Percentiles rank a stretch among this genome's conserved stretches.
Evolutionary conservation across 768 basidiomycete species (phyloP).

Genomic region (Podaxis mareebaensis): DNA sequence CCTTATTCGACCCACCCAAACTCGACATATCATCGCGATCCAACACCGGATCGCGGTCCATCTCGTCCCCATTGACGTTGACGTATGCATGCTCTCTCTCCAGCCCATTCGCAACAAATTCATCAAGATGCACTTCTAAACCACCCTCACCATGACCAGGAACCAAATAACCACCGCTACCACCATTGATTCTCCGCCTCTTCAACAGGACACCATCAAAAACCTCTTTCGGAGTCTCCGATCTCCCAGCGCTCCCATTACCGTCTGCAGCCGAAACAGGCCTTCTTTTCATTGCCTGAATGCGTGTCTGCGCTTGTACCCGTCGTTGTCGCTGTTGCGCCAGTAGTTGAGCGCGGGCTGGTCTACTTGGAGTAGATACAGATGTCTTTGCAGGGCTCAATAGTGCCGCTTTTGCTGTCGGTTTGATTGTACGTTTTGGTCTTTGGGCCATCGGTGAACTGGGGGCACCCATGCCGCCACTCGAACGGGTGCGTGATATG

Average conservation of each 20-base stretch:
- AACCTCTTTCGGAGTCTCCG: slow-evolving; percentile 2
- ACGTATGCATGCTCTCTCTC: neutral
- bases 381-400: neutral
- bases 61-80: neutral
- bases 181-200: neutral
- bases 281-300: neutral
- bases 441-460: neutral
- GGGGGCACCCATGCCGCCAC: neutral
- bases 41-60: neutral
- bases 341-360: neutral
- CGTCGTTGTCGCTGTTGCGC: neutral
- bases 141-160: neutral
- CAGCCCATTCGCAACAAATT: slow-evolving; percentile 14
- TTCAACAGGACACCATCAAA: slow-evolving; percentile 15
- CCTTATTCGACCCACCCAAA: slow-evolving; percentile 15
- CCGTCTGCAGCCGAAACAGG: neutral
- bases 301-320: neutral
- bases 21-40: slow-evolving; percentile 8
- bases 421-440: slow-evolving; percentile 9
- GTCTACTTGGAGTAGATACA: slow-evolving; percentile 1
- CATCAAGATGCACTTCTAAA: slow-evolving; percentile 3
- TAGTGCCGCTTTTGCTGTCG: slow-evolving; percentile 1
- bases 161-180: too few relatives aligned
- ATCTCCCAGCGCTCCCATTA: neutral
- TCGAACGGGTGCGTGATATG: neutral